Evolutionary conservation across 768 basidiomycete genomes (phyloP), one percentile per base, ranked within the genome.

Genomic region (Phanerochaete carnosa): DNA sequence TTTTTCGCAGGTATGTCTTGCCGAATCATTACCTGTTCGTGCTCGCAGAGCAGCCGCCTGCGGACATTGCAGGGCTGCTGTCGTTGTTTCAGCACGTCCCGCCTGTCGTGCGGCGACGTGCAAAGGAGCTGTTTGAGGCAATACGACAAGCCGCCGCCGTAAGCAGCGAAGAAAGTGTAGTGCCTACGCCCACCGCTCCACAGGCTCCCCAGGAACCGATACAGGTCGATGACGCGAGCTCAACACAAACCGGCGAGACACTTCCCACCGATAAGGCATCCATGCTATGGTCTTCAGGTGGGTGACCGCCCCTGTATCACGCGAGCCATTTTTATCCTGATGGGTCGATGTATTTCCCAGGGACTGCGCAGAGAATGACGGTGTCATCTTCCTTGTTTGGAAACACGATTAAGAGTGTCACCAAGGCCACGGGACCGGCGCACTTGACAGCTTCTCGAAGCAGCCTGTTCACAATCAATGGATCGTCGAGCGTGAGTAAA

Each of bases 11-110:
- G 74, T 92, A 87, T 69, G 83, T 94, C 19, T 75, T 94, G 12
- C 80, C 86, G 37, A 92, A 92, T 65, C 90, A 92, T 63, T 78
- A 81, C 66, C 70, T 94, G 26, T 90, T 94, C 69, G 78, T 80
- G 59, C 73, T 93, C 22, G 87, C 85, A n/a, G 90, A 93, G 66
- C 79, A 79, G 26, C 80, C 83, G 7, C 92, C 93, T 13, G 77
- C 78, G 26, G 85, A 91, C 67, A 80, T 88, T 75, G 79, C 83
- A 3, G 79, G 79, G 3, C 71, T 94, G 45, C 74, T 91, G 52
- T 75, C 79, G n/a, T 66, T 81, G 28, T 87, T 92, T 67, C 78
- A 76, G 58, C 77, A 79, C 3, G 76, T 87, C 3, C 87, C 89
- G 13, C 80, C 84, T n/a, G 75, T 91, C 2, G 75, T 92, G 22